Evolutionary conservation across 352 stramenopile species (phyloP).

Genomic region (Pythium phragmiticola): DNA sequence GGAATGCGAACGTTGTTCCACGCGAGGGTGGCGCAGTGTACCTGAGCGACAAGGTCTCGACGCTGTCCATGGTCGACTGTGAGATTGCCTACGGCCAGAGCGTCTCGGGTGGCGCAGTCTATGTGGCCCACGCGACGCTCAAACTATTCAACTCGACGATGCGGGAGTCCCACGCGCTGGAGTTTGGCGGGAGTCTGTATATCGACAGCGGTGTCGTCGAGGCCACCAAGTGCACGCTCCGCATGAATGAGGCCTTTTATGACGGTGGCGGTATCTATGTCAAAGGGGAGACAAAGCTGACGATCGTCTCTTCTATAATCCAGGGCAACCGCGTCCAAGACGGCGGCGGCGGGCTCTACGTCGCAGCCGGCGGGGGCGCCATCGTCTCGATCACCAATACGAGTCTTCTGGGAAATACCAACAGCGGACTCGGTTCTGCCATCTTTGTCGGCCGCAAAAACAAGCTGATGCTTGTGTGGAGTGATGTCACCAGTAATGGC

Average conservation of each 20-base stretch:
- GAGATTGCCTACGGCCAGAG: conserved; percentile 37
- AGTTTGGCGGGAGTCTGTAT: conserved; percentile 60
- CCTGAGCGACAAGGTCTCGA: conserved; percentile 32
- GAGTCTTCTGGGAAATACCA: conserved; percentile 42
- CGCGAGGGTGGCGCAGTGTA: conserved; percentile 49
- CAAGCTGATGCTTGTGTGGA: conserved; percentile 24
- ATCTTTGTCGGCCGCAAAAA: conserved; percentile 63
- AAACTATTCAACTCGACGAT: conserved; percentile 39
- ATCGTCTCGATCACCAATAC: conserved; percentile 28
- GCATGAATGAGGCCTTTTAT: conserved; percentile 56
- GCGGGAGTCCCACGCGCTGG: conserved; percentile 29
- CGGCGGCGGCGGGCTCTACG: conserved; percentile 42
- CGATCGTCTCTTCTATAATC: conserved; percentile 26
- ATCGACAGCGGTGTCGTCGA: conserved; percentile 28
- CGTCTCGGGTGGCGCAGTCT: conserved; percentile 48
- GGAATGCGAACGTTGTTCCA: neutral
- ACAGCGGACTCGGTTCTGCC: conserved; percentile 46
- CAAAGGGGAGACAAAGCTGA: conserved; percentile 29
- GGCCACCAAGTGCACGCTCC: conserved; percentile 27
- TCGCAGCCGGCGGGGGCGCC: conserved; percentile 37
- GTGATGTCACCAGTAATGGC: conserved; percentile 37
- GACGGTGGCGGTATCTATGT: conserved; percentile 60
- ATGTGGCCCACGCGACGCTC: conserved; percentile 27
- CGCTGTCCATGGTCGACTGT: conserved; percentile 37
- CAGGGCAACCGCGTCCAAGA: conserved; percentile 43